Conservation (phyloP, 768 basidiomycete species). For the Termitomyces sp. region DNA sequence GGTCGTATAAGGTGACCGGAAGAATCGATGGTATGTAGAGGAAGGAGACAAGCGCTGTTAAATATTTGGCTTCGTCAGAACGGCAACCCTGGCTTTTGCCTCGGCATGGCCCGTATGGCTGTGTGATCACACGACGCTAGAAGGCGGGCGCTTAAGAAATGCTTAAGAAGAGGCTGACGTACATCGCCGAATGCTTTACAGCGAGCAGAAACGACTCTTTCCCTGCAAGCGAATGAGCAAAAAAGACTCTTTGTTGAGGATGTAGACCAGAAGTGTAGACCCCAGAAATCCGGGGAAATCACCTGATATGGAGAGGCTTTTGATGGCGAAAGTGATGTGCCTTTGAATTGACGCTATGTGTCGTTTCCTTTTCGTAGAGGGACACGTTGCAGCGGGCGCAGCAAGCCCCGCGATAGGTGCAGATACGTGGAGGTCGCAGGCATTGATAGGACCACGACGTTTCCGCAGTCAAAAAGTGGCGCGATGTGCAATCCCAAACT, state of each 20-base stretch:
- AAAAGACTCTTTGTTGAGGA: neutral
- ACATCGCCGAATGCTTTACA: neutral
- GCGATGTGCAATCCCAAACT: neutral
- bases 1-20: neutral
- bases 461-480: neutral
- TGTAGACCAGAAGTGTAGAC: neutral
- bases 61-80: constrained; percentile 15
- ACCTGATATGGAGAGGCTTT: neutral
- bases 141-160: neutral
- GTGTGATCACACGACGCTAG: constrained; percentile 12
- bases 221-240: neutral
- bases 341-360: neutral
- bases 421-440: constrained; percentile 4
- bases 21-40: constrained; percentile 11
- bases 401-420: neutral
- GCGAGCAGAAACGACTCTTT: neutral
- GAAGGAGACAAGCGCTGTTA: constrained; percentile 6
- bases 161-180: neutral
- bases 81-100: constrained; percentile 10
- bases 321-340: constrained; percentile 15
- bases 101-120: constrained; percentile 12
- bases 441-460: neutral
- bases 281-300: neutral
- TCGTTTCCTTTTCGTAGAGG: neutral
- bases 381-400: constrained; percentile 15